Evolutionary conservation across 495 filamentous ascomycete genomes (phyloP), one percentile per base, ranked within the genome.

Genomic region (Penicillium ochrochloron): DNA sequence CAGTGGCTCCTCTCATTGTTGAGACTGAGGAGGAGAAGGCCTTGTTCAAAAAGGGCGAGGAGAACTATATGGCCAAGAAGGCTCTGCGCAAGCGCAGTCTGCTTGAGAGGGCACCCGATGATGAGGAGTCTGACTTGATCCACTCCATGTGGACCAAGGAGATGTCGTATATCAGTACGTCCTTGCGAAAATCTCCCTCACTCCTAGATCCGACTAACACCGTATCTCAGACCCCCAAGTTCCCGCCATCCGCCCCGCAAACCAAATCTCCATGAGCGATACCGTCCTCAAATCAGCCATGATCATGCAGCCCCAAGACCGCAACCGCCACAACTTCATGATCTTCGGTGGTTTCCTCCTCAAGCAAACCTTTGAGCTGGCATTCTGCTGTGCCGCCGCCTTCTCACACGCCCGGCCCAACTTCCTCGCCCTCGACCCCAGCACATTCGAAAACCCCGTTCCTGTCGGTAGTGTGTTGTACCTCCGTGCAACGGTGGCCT

Each of bases 251-350:
- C 87, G 89, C 68, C 90, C 90, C 5, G 52, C 78, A 25, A 90
- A 90, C 68, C 83, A 86, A 7, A 73, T 88, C 59, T 85, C 82
- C 73, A 94, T 94, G 91, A 78, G 83, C 34, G 77, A 80, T 34
- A 92, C 91, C 0, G 79, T 80, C 25, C 81, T 94, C 31, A 83
- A 85, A 60, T 89, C 89, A 1, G 89, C 91, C 6, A 85, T 84
- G 68, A 92, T 96, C 61, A 96, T 96, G 92, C 91, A 94, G 68
- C 92, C 92, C 4, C 92, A 94, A 74, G 87, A 92, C 71, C 88
- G 92, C 37, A 94, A 94, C 75, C 82, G 91, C 3, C 91, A 94
- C 78, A 89, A 91, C 68, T 93, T 93, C 79, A 93, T 93, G 91
- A 93, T 96, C 56, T 96, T 94, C 70, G 92, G 92, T 25, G 92